These are phyloP conservation scores for Coprinopsis strossmayeri DNA, from an alignment of 768 basidiomycete species.

Conservation along the genomic window DNA sequence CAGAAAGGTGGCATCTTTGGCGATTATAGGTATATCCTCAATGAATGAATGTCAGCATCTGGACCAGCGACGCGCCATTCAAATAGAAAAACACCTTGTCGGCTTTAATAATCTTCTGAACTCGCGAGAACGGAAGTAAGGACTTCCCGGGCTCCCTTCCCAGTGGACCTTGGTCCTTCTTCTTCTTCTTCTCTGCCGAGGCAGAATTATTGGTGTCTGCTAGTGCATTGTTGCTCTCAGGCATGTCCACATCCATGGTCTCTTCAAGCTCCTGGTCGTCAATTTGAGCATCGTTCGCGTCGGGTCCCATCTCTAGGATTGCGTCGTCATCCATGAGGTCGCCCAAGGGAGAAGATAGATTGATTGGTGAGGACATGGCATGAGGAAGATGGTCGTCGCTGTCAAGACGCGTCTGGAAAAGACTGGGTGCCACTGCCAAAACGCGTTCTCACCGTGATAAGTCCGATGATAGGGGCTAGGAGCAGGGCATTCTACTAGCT, in stretches of 20 bases:
- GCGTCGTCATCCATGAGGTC: neutral
- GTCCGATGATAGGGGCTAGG: neutral
- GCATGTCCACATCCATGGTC: slow-evolving; percentile 1
- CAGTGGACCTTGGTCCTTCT: slow-evolving; percentile 20
- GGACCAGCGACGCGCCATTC: too few relatives aligned
- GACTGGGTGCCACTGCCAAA: neutral
- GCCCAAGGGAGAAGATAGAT: neutral
- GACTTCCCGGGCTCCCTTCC: slow-evolving; percentile 54
- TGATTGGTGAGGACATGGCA: slow-evolving; percentile 3
- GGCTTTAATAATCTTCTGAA: slow-evolving; percentile 81
- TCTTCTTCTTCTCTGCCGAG: slow-evolving; percentile 21
- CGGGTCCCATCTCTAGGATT: too few relatives aligned
- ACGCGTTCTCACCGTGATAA: neutral
- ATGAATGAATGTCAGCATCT: slow-evolving; percentile 1
- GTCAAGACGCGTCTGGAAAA: neutral
- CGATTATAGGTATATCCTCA: slow-evolving; percentile 71
- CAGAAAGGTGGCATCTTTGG: slow-evolving; percentile 72
- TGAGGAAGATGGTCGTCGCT: neutral
- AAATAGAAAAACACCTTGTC: slow-evolving; percentile 52
- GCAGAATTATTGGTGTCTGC: neutral
- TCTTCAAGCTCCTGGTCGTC: too few relatives aligned
- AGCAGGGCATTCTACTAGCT: too few relatives aligned
- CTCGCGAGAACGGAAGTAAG: slow-evolving; percentile 65
- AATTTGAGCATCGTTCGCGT: too few relatives aligned
- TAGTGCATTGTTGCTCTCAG: neutral